Evolutionary conservation across 2,329 filamentous ascomycete genomes (phyloP).

Genomic region (Chaetomium sp.): DNA sequence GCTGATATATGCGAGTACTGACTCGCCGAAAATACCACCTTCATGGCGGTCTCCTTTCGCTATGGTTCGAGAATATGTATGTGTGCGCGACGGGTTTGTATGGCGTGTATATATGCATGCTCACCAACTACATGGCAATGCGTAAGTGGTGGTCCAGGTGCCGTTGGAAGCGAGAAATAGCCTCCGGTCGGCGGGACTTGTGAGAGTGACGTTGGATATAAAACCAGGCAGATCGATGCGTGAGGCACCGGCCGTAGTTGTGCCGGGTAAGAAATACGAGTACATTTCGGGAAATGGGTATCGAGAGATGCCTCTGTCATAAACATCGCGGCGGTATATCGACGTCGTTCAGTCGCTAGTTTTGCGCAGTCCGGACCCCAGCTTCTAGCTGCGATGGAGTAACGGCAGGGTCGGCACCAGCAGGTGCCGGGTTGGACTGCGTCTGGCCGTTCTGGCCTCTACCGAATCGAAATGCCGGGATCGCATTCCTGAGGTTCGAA

Average conservation of each 20-base stretch:
- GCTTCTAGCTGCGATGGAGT: constrained; percentile 43
- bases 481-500: constrained; percentile 12
- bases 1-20: background rate
- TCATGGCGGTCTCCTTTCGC: background rate
- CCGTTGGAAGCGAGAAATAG: background rate
- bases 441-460: constrained; percentile 1
- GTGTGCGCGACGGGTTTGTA: background rate
- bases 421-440: background rate
- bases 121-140: background rate
- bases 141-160: background rate
- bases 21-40: background rate
- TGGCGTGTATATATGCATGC: background rate
- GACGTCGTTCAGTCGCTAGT: background rate
- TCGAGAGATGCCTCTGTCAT: background rate
- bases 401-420: constrained; percentile 36
- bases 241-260: background rate
- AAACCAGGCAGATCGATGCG: background rate
- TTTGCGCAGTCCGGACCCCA: constrained; percentile 34
- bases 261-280: background rate
- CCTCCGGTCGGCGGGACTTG: background rate
- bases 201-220: no score
- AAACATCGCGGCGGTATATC: constrained; percentile 2
- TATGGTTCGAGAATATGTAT: constrained; percentile 3
- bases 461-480: background rate
- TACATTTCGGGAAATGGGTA: background rate